These are phyloP conservation scores for Aureobasidium musti DNA, from an alignment of 2,329 filamentous ascomycete species.

Conservation along the genomic window DNA sequence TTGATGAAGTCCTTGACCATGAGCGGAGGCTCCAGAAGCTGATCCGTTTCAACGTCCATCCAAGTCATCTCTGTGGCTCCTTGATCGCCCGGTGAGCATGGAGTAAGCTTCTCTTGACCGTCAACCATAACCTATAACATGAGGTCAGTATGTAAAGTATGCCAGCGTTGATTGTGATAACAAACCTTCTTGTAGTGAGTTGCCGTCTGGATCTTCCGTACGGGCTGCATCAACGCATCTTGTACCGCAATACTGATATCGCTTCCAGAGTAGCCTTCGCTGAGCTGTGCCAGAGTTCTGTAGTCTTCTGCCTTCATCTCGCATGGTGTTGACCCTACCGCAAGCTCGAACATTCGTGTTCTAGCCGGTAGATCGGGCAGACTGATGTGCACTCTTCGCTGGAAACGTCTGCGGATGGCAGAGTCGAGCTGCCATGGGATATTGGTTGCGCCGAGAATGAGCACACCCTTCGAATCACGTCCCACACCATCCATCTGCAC, in stretches of 20 bases:
- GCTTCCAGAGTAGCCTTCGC: slow-evolving; percentile 92
- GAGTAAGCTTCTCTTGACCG: slow-evolving; percentile 68
- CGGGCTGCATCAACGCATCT: slow-evolving; percentile 94
- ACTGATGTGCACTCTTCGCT: slow-evolving; percentile 92
- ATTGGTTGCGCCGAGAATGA: slow-evolving; percentile 95
- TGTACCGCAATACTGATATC: slow-evolving; percentile 97
- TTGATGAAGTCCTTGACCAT: slow-evolving; percentile 90
- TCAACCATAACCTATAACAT: slow-evolving; percentile 67
- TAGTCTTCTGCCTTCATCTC: slow-evolving; percentile 77
- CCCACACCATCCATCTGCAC: slow-evolving; percentile 99
- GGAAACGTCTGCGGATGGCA: slow-evolving; percentile 93
- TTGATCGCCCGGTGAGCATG: slow-evolving; percentile 87
- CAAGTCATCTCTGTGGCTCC: slow-evolving; percentile 92
- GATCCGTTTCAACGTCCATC: slow-evolving; percentile 80
- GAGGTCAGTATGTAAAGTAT: background rate
- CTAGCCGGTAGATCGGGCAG: slow-evolving; percentile 84
- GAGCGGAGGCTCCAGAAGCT: slow-evolving; percentile 82
- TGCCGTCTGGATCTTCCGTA: slow-evolving; percentile 93
- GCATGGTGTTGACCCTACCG: slow-evolving; percentile 90
- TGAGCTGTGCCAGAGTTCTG: slow-evolving; percentile 73
- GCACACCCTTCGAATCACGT: slow-evolving; percentile 87
- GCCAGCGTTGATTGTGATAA: background rate
- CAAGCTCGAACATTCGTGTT: slow-evolving; percentile 93
- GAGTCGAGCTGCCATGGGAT: slow-evolving; percentile 98
- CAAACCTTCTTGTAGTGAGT: slow-evolving; percentile 94